Evolutionary conservation across 176 grass and related monocot genomes (phyloP), one percentile per base, ranked within the genome.

Genomic region (Ampelocalamus luodianensis): DNA sequence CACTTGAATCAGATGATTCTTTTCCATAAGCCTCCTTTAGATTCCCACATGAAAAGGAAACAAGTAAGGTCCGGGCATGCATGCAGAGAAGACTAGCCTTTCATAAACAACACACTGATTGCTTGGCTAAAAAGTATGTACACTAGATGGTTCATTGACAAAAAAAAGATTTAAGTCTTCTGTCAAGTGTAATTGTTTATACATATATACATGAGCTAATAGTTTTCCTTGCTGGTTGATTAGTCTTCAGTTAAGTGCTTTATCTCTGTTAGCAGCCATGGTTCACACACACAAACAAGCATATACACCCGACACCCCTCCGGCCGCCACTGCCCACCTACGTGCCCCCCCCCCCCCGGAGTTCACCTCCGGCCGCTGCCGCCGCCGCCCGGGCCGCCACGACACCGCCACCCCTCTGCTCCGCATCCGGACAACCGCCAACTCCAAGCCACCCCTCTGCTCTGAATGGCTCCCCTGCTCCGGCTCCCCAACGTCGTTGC

Each of bases 21-120:
- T 96, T 82, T 62, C 71, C 93, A 92, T 90, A 92, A 64, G 89
- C 82, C 67, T 94, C 97, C 97, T 96, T 88, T 67, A 83, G 54
- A 85, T 88, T 89, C 43, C 42, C 80, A 87, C 51, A 75, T 75
- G 50, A 74, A 53, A 79, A 69, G 46, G 58, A 77, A 73, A 49
- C 36, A 56, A 78, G 72, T 74, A 75, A 93, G 83, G 23, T 72
- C 48, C 27, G 45, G 36, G 65, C 50, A 71, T 80, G 76, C n/a
- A 42, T 38, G 40, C 22, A 11, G 14, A 56, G 42, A 83, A 63
- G 11, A 76, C 37, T 88, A 59, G 6, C 8, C 45, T 81, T 82
- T 68, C 45, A 80, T 20, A 80, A 66, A 38, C 18, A 80, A 16
- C 4, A 18, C 23, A 45, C 23, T 53, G 45, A 32, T 81, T 87